Conservation (phyloP, 2,329 filamentous ascomycete species). For the Cladosporium sp. region DNA sequence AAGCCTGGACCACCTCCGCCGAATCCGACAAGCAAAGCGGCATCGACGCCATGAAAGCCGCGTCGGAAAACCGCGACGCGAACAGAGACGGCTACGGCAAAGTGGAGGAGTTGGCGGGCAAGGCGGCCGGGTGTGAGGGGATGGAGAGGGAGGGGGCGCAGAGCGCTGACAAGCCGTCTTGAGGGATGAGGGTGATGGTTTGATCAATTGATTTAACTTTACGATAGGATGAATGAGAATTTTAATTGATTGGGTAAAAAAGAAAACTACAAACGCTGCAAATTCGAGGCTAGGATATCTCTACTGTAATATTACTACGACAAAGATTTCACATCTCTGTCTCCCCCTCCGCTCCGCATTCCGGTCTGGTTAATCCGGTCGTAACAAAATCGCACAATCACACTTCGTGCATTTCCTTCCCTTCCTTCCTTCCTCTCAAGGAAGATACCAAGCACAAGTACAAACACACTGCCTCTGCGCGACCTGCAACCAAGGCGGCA, state of each 20-base stretch:
- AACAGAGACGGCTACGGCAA: slow-evolving; percentile 54
- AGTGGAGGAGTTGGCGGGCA: slow-evolving; percentile 60
- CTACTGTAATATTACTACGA: too few species aligned
- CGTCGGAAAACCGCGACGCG: slow-evolving; percentile 52
- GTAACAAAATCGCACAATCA: too few species aligned
- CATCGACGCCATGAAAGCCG: slow-evolving; percentile 58
- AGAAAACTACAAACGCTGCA: too few species aligned
- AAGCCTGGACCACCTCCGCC: slow-evolving; percentile 60
- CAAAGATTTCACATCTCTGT: too few species aligned
- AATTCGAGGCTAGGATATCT: too few species aligned
- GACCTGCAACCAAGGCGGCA: slow-evolving; percentile 27
- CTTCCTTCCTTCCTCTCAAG: neutral
- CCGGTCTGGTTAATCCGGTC: too few species aligned
- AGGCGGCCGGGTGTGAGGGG: slow-evolving; percentile 61
- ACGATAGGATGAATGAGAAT: neutral
- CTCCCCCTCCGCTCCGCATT: too few species aligned
- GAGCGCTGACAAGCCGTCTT: slow-evolving; percentile 31
- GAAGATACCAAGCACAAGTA: slow-evolving; percentile 16
- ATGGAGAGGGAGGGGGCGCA: slow-evolving; percentile 61
- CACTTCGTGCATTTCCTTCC: too few species aligned
- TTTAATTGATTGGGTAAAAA: too few species aligned
- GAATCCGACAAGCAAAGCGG: slow-evolving; percentile 60
- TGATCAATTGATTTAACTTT: too few species aligned
- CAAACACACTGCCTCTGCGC: slow-evolving; percentile 27
- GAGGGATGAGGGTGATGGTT: too few species aligned